phyloP scores from a whole-genome alignment of 139 green algal species.

The Dunaliella primolecta region DNA sequence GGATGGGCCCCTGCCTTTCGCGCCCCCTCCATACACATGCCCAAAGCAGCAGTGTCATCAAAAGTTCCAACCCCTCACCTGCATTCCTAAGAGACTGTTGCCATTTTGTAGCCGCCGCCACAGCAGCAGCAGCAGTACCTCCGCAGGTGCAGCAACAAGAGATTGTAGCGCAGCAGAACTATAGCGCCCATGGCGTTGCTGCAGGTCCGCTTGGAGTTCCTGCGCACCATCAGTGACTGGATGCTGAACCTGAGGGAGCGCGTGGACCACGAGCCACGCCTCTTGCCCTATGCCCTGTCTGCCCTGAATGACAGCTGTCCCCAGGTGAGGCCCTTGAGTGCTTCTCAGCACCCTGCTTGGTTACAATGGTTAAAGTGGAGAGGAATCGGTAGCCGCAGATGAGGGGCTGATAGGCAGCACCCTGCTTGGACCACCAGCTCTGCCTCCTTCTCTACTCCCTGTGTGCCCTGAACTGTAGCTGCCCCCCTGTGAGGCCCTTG shows the following conservation, averaged over 20 bases:
- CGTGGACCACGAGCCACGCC: conserved; percentile 61
- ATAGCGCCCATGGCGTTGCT: no score
- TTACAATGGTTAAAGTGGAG: neutral
- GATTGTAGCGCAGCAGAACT: no score
- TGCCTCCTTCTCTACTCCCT: neutral
- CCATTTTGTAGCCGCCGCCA: no score
- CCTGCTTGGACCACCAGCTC: neutral
- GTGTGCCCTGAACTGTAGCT: neutral
- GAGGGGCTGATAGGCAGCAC: neutral
- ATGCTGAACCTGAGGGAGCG: conserved; percentile 60
- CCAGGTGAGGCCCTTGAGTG: conserved; percentile 25
- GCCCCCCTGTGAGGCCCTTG: neutral
- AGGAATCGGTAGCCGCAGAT: neutral
- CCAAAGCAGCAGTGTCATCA: no score
- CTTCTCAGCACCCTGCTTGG: neutral
- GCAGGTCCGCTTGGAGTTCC: conserved; percentile 61
- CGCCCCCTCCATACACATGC: no score
- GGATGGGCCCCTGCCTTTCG: no score
- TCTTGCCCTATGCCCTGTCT: conserved; percentile 67
- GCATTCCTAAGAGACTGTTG: no score
- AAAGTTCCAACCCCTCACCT: no score
- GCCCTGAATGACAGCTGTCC: conserved; percentile 54
- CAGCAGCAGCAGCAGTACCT: no score
- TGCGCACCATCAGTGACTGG: conserved; percentile 57
- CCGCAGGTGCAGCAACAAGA: no score